Base-by-base conservation (phyloP, 768 basidiomycete genomes). In the Hericium erinaceus region DNA sequence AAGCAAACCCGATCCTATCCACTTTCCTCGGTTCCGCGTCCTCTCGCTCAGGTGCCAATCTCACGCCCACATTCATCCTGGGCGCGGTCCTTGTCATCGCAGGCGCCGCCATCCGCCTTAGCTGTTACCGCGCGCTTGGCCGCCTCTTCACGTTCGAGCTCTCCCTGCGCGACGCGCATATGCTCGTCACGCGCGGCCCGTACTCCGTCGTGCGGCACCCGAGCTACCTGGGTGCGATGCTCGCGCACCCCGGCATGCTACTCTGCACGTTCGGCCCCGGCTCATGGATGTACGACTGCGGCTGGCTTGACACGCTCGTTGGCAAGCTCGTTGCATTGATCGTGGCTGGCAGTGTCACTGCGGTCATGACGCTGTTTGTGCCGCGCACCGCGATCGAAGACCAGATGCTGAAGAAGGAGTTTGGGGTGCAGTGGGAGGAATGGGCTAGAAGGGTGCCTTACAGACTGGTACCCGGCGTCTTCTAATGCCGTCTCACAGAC, bases 191-290 rank as follows among this genome's bases (percentile, higher is more conserved):
- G 15, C 20, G 20, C 26, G 68, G 68, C 7, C 69, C 68, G 40
- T 70, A 70, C 59, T 52, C 65, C n/a, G 20, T 66, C 54, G 68
- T 70, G 1, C 65, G 69, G 12, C 69, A 70, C 53, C 69, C 69
- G 13, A 41, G 55, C 59, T 70, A 70, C 60, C 52, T 57, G 2
- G 64, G 61, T n/a, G 24, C 38, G 4, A 6, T 56, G 46, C 15
- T 61, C 26, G 55, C 60, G 26, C 48, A 54, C 37, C 15, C 49
- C 11, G 64, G 67, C 4, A 39, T 54, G 4, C 22, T 54, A 4
- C 12, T 64, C 2, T 50, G 28, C 37, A 48, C 39, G n/a, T 50
- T 57, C 15, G 50, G 61, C 10, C 33, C 37, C 1, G 64, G 64
- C 2, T 61, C 64, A 26, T 64, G 61, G 64, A 13, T 56, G 54